phyloP scores from a whole-genome alignment of 768 basidiomycete species.

The Tulasnella sp. region DNA sequence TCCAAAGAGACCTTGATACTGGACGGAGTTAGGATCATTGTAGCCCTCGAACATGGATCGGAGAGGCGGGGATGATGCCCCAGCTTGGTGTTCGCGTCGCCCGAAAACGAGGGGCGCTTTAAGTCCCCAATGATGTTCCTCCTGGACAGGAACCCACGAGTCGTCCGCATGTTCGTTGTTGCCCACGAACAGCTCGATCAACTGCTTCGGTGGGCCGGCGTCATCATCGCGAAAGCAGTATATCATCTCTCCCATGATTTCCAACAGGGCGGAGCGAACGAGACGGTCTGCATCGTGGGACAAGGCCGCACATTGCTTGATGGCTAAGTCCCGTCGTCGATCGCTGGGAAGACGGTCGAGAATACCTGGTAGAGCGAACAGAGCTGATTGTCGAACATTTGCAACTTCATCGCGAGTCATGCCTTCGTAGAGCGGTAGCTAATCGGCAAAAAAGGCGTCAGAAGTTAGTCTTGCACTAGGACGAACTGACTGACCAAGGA shows the following conservation, averaged over 20 bases:
- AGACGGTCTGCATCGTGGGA: constrained; percentile 58
- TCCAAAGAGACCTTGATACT: constrained; percentile 14
- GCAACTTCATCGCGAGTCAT: constrained; percentile 65
- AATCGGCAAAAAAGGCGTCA: constrained; percentile 8
- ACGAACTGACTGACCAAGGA: constrained; percentile 51
- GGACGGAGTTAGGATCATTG: constrained; percentile 27
- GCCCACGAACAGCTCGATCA: constrained; percentile 75
- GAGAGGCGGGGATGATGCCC: constrained; percentile 17
- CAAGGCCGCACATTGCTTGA: constrained; percentile 61
- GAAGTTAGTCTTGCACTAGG: background rate
- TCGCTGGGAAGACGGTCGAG: constrained; percentile 58
- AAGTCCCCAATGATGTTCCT: constrained; percentile 23
- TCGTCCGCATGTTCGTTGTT: constrained; percentile 39
- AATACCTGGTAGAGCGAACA: constrained; percentile 80
- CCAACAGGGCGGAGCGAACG: constrained; percentile 77
- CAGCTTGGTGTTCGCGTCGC: background rate
- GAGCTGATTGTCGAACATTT: constrained; percentile 83
- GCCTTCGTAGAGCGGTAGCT: constrained; percentile 78
- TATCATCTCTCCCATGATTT: constrained; percentile 85
- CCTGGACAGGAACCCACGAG: constrained; percentile 2
- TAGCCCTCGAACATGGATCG: constrained; percentile 21
- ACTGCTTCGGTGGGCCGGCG: constrained; percentile 65
- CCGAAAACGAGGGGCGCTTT: constrained; percentile 2
- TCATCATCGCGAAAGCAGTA: constrained; percentile 67
- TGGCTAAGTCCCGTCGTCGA: constrained; percentile 59